These are phyloP conservation scores for Neurospora sp. DNA, from an alignment of 2,329 filamentous ascomycete species.

Conservation along the genomic window DNA sequence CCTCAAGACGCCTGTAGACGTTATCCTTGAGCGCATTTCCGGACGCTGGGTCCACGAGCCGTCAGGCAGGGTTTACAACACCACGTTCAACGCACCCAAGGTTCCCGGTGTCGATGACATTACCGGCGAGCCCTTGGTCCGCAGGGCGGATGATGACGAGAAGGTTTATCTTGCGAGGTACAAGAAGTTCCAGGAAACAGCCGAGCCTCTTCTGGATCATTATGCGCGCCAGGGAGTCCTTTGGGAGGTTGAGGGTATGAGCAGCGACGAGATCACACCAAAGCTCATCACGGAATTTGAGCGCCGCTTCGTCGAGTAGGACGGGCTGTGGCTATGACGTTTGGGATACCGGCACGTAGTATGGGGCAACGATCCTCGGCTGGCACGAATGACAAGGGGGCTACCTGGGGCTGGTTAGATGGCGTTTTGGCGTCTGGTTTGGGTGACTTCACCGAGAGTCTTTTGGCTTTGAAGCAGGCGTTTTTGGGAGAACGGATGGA, in stretches of 20 bases:
- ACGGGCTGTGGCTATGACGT: neutral
- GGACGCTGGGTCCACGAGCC: constrained; percentile 90
- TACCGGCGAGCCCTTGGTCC: constrained; percentile 76
- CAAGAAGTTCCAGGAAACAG: constrained; percentile 79
- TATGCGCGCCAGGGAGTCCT: constrained; percentile 78
- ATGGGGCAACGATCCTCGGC: neutral
- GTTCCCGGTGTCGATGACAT: constrained; percentile 77
- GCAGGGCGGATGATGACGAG: constrained; percentile 77
- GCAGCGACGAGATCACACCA: constrained; percentile 92
- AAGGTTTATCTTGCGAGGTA: constrained; percentile 76
- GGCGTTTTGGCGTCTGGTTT: neutral
- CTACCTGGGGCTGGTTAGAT: neutral
- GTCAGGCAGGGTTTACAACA: constrained; percentile 91
- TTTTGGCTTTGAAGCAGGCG: neutral
- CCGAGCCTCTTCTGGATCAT: constrained; percentile 74
- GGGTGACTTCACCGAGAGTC: neutral
- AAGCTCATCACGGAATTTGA: constrained; percentile 77
- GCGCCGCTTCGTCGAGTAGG: constrained; percentile 48
- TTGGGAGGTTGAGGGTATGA: constrained; percentile 79
- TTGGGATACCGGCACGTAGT: neutral
- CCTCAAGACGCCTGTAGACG: constrained; percentile 72
- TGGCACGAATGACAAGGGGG: neutral
- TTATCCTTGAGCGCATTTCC: constrained; percentile 82
- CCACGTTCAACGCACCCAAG: constrained; percentile 78
- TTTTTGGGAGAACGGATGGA: neutral